Conservation (phyloP, 192 early-diverging fungal species). For the Lunasporangiospora selenospora region DNA sequence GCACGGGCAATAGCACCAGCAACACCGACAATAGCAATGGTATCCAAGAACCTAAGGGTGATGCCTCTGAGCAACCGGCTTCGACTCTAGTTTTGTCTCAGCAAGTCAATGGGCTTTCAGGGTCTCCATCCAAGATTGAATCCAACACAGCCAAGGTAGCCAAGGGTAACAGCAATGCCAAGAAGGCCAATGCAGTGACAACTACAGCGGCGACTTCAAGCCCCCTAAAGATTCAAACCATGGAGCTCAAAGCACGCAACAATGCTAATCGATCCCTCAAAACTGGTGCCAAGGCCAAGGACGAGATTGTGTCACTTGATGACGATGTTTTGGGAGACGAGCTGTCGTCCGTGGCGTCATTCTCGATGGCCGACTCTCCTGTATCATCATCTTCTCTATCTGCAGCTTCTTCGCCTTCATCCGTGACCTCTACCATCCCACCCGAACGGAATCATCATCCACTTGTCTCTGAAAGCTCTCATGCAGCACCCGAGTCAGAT, state of each 20-base stretch:
- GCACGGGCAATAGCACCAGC: too few relatives aligned
- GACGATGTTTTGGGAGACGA: slow-evolving; percentile 38
- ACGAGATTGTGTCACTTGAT: not conserved
- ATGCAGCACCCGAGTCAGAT: not conserved
- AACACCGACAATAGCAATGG: too few relatives aligned
- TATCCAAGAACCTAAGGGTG: too few relatives aligned
- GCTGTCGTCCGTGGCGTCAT: slow-evolving; percentile 23
- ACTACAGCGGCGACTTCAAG: not conserved
- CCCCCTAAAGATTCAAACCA: slow-evolving; percentile 18
- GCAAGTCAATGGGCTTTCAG: too few relatives aligned
- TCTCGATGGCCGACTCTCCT: slow-evolving; percentile 20
- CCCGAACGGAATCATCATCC: slow-evolving; percentile 1
- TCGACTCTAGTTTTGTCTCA: too few relatives aligned
- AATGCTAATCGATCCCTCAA: not conserved
- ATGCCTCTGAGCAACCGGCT: too few relatives aligned
- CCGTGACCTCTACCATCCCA: slow-evolving; percentile 2
- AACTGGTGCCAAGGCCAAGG: not conserved
- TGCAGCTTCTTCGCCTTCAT: slow-evolving; percentile 33
- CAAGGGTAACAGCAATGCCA: slow-evolving; percentile 10
- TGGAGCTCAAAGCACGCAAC: slow-evolving; percentile 13
- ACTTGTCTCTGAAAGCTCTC: too few relatives aligned
- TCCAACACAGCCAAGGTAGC: not conserved
- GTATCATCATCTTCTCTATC: slow-evolving; percentile 28
- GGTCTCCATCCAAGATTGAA: too few relatives aligned
- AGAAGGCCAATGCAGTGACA: not conserved